These are phyloP conservation scores for Hanseniaspora meyeri DNA, from an alignment of 805 yeast genomes.

Conservation along the genomic window DNA sequence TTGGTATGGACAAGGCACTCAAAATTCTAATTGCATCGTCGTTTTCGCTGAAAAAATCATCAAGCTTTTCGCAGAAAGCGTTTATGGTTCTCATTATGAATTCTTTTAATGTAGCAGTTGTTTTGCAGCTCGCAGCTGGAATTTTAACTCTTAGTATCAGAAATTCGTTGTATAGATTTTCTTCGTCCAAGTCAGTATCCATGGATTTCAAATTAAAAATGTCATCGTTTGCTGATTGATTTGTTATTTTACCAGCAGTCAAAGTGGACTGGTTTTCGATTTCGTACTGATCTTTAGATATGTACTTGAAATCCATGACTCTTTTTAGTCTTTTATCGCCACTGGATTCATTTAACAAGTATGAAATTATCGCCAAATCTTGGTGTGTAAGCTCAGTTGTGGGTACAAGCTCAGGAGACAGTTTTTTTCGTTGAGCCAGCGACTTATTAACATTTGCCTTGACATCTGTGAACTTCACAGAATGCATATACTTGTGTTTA, in stretches of 20 bases:
- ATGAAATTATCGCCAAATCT: background rate
- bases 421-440: constrained; percentile 48
- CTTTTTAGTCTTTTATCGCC: constrained; percentile 42
- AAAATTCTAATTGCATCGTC: constrained; percentile 13
- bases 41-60: constrained; percentile 27
- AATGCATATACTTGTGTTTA: constrained; percentile 8
- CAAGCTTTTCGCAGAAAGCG: constrained; percentile 37
- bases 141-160: constrained; percentile 69
- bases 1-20: constrained; percentile 32
- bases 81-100: constrained; percentile 47
- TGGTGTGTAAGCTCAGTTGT: background rate
- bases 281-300: constrained; percentile 54
- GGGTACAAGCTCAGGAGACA: background rate
- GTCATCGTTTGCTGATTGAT: constrained; percentile 26
- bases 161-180: constrained; percentile 43
- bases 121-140: constrained; percentile 23
- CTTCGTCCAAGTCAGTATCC: constrained; percentile 23
- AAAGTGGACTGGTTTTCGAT: constrained; percentile 13
- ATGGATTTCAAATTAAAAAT: constrained; percentile 36
- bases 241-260: constrained; percentile 1
- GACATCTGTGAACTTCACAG: constrained; percentile 29
- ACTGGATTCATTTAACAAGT: background rate
- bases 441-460: constrained; percentile 42
- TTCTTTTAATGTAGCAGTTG: constrained; percentile 43
- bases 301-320: constrained; percentile 59